phyloP scores from a whole-genome alignment of 441 rosid species.

The Theobroma grandiflorum region DNA sequence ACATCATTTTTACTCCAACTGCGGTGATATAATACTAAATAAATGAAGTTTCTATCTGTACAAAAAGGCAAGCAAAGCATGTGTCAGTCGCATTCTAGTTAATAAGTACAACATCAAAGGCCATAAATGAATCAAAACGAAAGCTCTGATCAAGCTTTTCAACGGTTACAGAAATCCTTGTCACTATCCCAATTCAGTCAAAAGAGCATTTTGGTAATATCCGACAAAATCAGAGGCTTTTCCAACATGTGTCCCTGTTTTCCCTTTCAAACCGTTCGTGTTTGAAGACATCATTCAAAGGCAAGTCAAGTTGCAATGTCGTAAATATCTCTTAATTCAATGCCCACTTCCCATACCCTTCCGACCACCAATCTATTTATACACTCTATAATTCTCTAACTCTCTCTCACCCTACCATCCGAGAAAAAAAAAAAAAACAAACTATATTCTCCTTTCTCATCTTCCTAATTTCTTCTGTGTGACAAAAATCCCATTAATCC shows the following conservation, averaged over 20 bases:
- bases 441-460: neutral
- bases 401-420: constrained; percentile 29
- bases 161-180: constrained; percentile 49
- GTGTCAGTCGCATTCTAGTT: constrained; percentile 9
- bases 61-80: neutral
- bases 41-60: neutral
- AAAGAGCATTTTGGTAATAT: constrained; percentile 54
- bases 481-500: constrained; percentile 9
- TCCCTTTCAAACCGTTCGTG: constrained; percentile 43
- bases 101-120: constrained; percentile 21
- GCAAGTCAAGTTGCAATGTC: constrained; percentile 53
- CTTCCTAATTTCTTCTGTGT: constrained; percentile 12
- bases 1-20: constrained; percentile 21
- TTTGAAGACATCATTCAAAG: constrained; percentile 40
- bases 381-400: constrained; percentile 33
- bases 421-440: neutral
- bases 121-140: neutral
- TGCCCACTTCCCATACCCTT: constrained; percentile 30
- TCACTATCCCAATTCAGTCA: constrained; percentile 46
- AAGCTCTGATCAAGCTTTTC: constrained; percentile 38
- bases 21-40: neutral
- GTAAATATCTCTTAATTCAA: constrained; percentile 44
- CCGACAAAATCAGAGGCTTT: constrained; percentile 63
- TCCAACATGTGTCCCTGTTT: constrained; percentile 57
- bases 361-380: constrained; percentile 57